Base-by-base conservation (phyloP, 2,329 filamentous ascomycete genomes). In the Pezicula radicicola region DNA sequence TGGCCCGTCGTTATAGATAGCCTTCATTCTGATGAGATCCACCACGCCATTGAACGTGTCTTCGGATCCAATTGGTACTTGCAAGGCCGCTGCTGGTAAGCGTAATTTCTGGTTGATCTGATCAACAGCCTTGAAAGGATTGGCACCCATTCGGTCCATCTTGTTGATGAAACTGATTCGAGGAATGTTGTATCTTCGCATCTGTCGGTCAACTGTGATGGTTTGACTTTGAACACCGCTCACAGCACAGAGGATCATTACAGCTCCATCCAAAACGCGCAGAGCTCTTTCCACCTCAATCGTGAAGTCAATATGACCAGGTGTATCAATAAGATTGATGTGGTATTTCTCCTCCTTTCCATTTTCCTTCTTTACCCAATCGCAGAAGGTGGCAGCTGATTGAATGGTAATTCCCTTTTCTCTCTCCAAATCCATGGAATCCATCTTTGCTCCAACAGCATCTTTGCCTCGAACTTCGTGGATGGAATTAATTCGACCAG, bases 381-480 rank as follows among this genome's bases (percentile, higher is more conserved):
- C 92, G 72, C 91, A 96, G 71, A 96, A 99, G 1, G 94, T 99
- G 21, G 94, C 94, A 10, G 94, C 94, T 61, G 93, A 97, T 72
- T 99, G 93, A 66, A 99, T 99, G 52, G 94, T 99, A 70, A 99
- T 99, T 65, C 94, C 94, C 77, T 97, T 96, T 72, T 97, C 94
- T 72, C 94, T 83, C 75, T 99, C 94, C 61, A 99, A 79, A 63
- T 99, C 94, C 94, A 99, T 99, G 25, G 92, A 97, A 77, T 99
- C 94, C 94, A 99, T 99, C 78, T 99, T 99, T 55, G 94, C 94
- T 59, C 94, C 94, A 39, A 97, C 91, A 35, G 89, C 84, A 79
- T 99, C 94, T 68, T 93, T 92, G 54, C 91, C 91, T 66, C 94
- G 84, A 41, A 99, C 94, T 74, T 99, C 94, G 76, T 99, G 94